phyloP scores from a whole-genome alignment of 306 rosid species.

The Canavalia gladiata region DNA sequence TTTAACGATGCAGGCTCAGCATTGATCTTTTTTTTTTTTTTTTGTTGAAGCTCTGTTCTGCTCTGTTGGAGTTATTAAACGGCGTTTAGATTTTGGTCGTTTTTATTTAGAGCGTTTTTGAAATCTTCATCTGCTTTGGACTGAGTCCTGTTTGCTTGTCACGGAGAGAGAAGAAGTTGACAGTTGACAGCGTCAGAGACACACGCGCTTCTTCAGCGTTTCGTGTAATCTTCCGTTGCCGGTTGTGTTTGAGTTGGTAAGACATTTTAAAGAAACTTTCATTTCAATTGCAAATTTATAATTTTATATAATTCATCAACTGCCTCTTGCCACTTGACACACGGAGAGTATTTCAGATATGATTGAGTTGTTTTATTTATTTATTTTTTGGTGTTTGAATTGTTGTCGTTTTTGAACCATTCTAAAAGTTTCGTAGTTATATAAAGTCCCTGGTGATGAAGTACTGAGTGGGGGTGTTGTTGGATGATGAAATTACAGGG shows the following conservation, averaged over 20 bases:
- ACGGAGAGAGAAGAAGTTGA: constrained; percentile 45
- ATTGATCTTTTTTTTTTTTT: constrained; percentile 14
- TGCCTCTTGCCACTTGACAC: constrained; percentile 8
- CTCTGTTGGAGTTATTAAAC: constrained; percentile 52
- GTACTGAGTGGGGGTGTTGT: constrained; percentile 28
- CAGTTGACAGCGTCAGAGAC: constrained; percentile 59
- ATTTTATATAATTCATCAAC: constrained; percentile 41
- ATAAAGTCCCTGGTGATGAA: constrained; percentile 37
- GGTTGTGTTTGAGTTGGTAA: constrained; percentile 65
- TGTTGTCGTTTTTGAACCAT: constrained; percentile 34
- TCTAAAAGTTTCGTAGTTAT: constrained; percentile 41
- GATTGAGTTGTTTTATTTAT: neutral
- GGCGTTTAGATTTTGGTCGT: neutral
- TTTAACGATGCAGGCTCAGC: constrained; percentile 61
- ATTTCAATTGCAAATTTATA: constrained; percentile 39
- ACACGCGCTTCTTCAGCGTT: constrained; percentile 52
- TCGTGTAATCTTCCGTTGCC: constrained; percentile 36
- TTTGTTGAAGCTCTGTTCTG: neutral
- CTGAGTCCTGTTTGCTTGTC: constrained; percentile 51
- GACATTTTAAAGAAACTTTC: constrained; percentile 45
- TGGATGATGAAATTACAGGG: constrained; percentile 53
- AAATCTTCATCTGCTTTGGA: constrained; percentile 49
- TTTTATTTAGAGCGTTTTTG: constrained; percentile 27
- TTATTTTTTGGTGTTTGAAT: neutral
- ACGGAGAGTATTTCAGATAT: neutral